Percentiles rank a stretch among this genome's conserved stretches.
phyloP scores from a whole-genome alignment of 2,329 filamentous ascomycete genomes.

The Pseudocercospora cruenta region DNA sequence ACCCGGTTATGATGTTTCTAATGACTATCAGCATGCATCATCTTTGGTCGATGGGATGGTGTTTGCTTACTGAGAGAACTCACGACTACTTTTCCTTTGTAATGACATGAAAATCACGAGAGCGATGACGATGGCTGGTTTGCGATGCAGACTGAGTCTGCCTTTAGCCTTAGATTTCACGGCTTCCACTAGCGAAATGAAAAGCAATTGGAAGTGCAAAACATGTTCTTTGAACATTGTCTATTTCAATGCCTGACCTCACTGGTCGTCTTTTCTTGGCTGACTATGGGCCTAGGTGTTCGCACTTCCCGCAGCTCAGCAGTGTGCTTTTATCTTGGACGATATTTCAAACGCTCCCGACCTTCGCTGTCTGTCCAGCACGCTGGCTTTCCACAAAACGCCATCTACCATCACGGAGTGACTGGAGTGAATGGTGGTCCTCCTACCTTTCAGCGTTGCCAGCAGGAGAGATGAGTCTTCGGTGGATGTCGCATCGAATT shows the following conservation, averaged over 20 bases:
- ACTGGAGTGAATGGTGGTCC: background rate
- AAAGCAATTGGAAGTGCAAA: constrained; percentile 25
- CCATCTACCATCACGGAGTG: background rate
- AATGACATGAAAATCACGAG: constrained; percentile 38
- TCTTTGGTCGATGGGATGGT: constrained; percentile 32
- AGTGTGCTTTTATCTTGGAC: background rate
- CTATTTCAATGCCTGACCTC: background rate
- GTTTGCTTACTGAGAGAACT: constrained; percentile 25
- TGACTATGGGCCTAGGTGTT: background rate
- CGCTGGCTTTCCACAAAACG: background rate
- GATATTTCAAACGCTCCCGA: background rate
- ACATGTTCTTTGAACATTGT: background rate
- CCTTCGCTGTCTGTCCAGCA: background rate
- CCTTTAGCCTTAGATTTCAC: constrained; percentile 37
- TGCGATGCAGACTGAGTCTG: constrained; percentile 31
- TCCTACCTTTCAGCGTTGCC: background rate
- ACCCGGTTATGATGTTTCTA: constrained; percentile 27
- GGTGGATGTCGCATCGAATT: background rate
- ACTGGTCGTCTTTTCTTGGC: background rate
- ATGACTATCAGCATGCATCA: constrained; percentile 21
- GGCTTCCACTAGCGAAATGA: constrained; percentile 20
- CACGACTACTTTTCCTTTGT: constrained; percentile 38
- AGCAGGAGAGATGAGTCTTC: background rate
- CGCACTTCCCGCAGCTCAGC: background rate
- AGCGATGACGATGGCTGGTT: constrained; percentile 34